Evolutionary conservation across 228 moss, liverwort and hornwort species (phyloP).

Genomic region (Sphagnum magellanicum): DNA sequence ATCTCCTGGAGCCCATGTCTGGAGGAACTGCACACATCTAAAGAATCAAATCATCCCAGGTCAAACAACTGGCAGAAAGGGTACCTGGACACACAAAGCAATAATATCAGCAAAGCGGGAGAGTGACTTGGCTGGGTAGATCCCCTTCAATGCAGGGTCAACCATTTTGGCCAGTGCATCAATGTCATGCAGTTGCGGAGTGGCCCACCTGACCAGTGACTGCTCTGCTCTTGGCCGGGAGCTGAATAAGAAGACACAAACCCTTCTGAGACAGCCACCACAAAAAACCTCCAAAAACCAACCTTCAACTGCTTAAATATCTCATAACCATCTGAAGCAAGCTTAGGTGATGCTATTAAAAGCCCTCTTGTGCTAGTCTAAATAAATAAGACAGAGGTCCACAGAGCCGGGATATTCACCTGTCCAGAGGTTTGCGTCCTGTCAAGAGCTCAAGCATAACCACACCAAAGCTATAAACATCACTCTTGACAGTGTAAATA

Average conservation of each 20-base stretch:
- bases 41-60: background rate
- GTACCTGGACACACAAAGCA: conserved; percentile 67
- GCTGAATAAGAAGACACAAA: conserved; percentile 18
- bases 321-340: no score
- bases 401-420: conserved; percentile 3
- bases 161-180: conserved; percentile 63
- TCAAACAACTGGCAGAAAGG: background rate
- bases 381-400: no score
- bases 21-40: no score
- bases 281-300: no score
- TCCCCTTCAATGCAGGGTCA: conserved; percentile 54
- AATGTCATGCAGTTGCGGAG: conserved; percentile 59
- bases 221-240: conserved; percentile 44
- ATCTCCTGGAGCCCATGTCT: no score
- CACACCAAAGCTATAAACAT: conserved; percentile 67
- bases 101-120: conserved; percentile 74
- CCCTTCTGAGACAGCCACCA: background rate
- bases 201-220: conserved; percentile 59
- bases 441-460: conserved; percentile 66
- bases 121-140: conserved; percentile 69
- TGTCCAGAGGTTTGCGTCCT: conserved; percentile 58
- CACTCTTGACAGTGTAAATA: conserved; percentile 52
- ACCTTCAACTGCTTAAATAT: no score
- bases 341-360: no score
- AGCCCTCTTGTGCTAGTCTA: no score